Evolutionary conservation across 371 early-diverging fungal genomes (phyloP).

Genomic region (Phascolomyces articulosus): DNA sequence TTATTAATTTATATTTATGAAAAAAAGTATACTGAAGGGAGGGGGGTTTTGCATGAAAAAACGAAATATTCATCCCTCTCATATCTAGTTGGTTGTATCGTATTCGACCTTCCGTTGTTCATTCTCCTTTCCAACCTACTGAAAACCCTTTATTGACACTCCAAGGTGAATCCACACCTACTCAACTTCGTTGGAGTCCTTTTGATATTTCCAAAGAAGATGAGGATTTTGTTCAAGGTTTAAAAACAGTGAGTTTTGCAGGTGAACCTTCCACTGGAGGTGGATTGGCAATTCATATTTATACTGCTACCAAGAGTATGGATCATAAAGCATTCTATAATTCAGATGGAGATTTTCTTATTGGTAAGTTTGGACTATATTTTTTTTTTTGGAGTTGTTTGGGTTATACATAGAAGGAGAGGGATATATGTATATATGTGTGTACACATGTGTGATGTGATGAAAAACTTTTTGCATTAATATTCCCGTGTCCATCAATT

Average conservation of each 20-base stretch:
- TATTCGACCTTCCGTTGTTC: slow-evolving; percentile 92
- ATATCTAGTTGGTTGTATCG: slow-evolving; percentile 90
- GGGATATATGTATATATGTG: neutral
- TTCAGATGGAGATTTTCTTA: slow-evolving; percentile 92
- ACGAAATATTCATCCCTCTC: too few relatives aligned
- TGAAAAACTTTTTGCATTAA: too few relatives aligned
- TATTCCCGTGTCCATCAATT: too few relatives aligned
- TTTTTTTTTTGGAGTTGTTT: too few relatives aligned
- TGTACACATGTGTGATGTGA: too few relatives aligned
- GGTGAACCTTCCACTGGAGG: slow-evolving; percentile 80
- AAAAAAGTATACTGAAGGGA: neutral
- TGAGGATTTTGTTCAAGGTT: slow-evolving; percentile 83
- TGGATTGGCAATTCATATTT: slow-evolving; percentile 90
- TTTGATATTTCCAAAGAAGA: slow-evolving; percentile 69
- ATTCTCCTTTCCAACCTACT: slow-evolving; percentile 70
- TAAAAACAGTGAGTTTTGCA: slow-evolving; percentile 87
- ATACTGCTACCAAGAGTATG: slow-evolving; percentile 82
- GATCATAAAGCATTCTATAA: slow-evolving; percentile 79
- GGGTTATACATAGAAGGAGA: neutral
- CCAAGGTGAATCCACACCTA: slow-evolving; percentile 71
- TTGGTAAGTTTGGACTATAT: slow-evolving; percentile 57
- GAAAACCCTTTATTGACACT: slow-evolving; percentile 45
- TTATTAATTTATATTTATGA: neutral
- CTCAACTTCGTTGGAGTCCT: slow-evolving; percentile 94
- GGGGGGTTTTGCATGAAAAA: too few relatives aligned